Percentiles rank a stretch among this genome's conserved stretches.
Conservation (phyloP, 352 stramenopile species). For the Achlya hypogyna region DNA sequence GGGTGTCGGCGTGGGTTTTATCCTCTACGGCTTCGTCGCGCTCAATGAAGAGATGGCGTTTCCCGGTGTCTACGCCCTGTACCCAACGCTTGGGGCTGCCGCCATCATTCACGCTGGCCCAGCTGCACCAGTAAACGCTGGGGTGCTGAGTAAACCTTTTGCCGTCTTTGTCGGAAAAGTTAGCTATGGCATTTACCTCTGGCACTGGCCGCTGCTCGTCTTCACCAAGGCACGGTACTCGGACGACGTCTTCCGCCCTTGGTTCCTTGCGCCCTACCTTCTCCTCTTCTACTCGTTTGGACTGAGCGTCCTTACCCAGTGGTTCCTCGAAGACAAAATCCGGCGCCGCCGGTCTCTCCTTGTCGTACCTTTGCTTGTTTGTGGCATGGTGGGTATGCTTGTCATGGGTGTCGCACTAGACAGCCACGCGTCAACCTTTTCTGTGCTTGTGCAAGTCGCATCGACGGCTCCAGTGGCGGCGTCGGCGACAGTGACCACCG, state of each 20-base stretch:
- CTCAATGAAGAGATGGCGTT: constrained; percentile 5
- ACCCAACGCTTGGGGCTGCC: constrained; percentile 12
- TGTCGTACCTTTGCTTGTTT: not conserved
- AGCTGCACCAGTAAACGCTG: not conserved
- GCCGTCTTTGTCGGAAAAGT: constrained; percentile 17
- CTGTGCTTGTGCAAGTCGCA: not conserved
- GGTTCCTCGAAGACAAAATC: not conserved
- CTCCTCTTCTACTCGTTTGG: not conserved
- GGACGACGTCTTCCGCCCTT: not conserved
- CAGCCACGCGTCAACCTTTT: not conserved
- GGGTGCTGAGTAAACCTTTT: constrained; percentile 7
- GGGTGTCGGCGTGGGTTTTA: not conserved
- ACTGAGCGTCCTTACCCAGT: not conserved
- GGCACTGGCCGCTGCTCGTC: constrained; percentile 13
- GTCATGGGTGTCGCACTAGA: not conserved
- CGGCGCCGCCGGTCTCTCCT: not conserved
- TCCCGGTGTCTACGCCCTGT: not conserved
- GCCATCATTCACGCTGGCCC: constrained; percentile 6
- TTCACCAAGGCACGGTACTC: constrained; percentile 10
- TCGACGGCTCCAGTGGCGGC: not conserved
- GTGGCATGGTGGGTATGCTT: not conserved
- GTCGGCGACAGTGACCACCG: not conserved
- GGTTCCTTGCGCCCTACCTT: not conserved
- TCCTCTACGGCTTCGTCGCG: not conserved
- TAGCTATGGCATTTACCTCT: constrained; percentile 19